These are phyloP conservation scores for Brassica incana DNA, from an alignment of 345 rosid genomes.

Conservation along the genomic window DNA sequence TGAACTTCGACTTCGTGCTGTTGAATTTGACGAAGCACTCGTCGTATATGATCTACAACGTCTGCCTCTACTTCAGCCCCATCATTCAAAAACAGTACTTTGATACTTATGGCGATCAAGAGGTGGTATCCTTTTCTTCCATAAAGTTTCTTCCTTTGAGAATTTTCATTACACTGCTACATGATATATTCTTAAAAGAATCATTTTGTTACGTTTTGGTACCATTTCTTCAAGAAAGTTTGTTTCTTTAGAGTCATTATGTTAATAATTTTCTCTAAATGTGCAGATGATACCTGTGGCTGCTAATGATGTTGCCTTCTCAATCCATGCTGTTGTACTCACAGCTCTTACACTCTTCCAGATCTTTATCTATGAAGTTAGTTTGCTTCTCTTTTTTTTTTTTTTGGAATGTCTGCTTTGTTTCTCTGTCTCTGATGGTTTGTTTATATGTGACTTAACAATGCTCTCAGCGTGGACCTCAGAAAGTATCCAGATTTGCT, in stretches of 20 bases:
- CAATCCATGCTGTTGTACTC: constrained; percentile 84
- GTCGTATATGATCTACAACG: constrained; percentile 87
- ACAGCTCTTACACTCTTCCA: constrained; percentile 69
- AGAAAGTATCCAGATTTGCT: constrained; percentile 69
- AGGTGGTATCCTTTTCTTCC: constrained; percentile 26
- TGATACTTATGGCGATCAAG: constrained; percentile 59
- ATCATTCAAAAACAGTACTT: constrained; percentile 75
- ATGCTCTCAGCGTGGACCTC: constrained; percentile 70
- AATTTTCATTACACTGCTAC: too few species aligned
- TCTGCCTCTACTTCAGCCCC: constrained; percentile 80
- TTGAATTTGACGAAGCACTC: constrained; percentile 94
- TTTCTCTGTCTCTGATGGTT: constrained; percentile 4
- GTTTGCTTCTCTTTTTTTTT: constrained; percentile 7
- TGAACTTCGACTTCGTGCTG: constrained; percentile 86
- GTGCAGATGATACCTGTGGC: constrained; percentile 96
- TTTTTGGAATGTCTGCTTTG: not conserved
- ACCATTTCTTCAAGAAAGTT: too few species aligned
- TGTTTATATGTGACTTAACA: not conserved
- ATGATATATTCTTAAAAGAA: too few species aligned
- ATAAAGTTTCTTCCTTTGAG: not conserved
- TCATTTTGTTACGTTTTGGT: too few species aligned
- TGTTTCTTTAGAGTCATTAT: not conserved
- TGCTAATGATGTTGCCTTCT: constrained; percentile 88
- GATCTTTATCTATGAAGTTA: constrained; percentile 72
- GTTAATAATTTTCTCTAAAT: not conserved